These are phyloP conservation scores for Neurospora sp. DNA, from an alignment of 495 filamentous ascomycete genomes.

Conservation along the genomic window DNA sequence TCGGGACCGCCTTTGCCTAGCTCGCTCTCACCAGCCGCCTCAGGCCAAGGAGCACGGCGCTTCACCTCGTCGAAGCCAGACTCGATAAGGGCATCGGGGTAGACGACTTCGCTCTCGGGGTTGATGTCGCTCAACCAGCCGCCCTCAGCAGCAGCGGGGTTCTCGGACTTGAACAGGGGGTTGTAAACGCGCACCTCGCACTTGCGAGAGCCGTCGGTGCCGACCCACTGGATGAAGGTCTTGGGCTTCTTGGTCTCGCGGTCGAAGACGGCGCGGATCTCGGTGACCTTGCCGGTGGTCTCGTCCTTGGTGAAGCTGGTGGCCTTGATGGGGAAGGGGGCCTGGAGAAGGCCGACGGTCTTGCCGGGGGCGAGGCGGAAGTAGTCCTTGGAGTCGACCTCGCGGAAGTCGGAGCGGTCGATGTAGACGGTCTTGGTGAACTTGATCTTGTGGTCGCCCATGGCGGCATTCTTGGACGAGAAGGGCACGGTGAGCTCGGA, in stretches of 20 bases:
- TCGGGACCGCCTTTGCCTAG: constrained; percentile 51
- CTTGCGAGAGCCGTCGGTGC: constrained; percentile 50
- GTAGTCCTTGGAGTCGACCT: constrained; percentile 73
- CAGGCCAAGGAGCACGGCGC: constrained; percentile 71
- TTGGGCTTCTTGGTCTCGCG: constrained; percentile 73
- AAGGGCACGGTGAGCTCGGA: constrained; percentile 53
- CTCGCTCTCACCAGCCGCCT: constrained; percentile 54
- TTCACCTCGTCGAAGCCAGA: constrained; percentile 72
- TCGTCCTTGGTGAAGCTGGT: constrained; percentile 65
- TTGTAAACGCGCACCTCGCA: constrained; percentile 78
- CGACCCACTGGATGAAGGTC: constrained; percentile 87
- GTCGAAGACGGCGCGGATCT: constrained; percentile 56
- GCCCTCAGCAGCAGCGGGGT: constrained; percentile 59
- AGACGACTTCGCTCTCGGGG: constrained; percentile 71
- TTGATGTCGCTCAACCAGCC: constrained; percentile 81
- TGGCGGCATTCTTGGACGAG: constrained; percentile 58
- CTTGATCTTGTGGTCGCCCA: constrained; percentile 53
- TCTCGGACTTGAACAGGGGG: constrained; percentile 74
- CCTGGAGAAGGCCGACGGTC: constrained; percentile 76
- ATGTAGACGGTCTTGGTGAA: constrained; percentile 87
- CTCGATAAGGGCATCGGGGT: constrained; percentile 71
- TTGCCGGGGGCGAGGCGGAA: constrained; percentile 92
- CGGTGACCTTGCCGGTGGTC: constrained; percentile 54
- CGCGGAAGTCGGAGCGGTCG: constrained; percentile 84
- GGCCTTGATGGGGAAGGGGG: constrained; percentile 72